Percentiles rank a stretch among this genome's conserved stretches.
These are phyloP conservation scores for Hypoxylon intermedium DNA, from an alignment of 495 filamentous ascomycete species.

Conservation along the genomic window DNA sequence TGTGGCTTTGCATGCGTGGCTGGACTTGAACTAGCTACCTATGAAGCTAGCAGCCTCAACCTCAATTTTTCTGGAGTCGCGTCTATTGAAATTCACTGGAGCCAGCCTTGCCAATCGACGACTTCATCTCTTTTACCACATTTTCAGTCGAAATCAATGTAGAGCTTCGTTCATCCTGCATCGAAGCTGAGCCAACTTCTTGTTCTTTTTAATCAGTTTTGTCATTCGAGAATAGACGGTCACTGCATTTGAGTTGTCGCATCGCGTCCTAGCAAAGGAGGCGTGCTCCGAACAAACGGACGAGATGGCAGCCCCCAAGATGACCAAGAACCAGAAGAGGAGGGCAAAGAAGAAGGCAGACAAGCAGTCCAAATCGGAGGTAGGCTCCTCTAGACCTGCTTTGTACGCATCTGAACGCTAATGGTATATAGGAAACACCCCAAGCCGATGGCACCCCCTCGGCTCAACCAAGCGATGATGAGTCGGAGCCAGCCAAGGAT, in stretches of 20 bases:
- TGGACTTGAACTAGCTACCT: constrained; percentile 6
- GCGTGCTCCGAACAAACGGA: constrained; percentile 10
- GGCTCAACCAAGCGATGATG: constrained; percentile 33
- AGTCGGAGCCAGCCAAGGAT: constrained; percentile 37
- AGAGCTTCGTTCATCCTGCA: neutral
- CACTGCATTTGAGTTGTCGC: constrained; percentile 6
- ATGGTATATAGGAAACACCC: constrained; percentile 29
- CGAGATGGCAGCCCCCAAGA: constrained; percentile 66
- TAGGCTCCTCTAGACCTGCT: constrained; percentile 24
- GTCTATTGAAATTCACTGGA: constrained; percentile 24
- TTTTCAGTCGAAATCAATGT: neutral
- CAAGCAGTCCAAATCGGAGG: constrained; percentile 66
- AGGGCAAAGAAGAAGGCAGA: constrained; percentile 90
- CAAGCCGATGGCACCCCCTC: constrained; percentile 29
- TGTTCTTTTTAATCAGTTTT: too few relatives aligned
- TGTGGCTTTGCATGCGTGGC: neutral
- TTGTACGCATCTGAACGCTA: constrained; percentile 13
- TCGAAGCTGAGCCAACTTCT: neutral
- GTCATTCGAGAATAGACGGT: neutral
- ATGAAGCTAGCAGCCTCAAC: constrained; percentile 13
- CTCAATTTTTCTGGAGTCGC: constrained; percentile 30
- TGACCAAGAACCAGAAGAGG: constrained; percentile 83
- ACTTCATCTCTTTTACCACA: constrained; percentile 4
- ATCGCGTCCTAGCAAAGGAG: constrained; percentile 10
- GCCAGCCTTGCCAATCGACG: constrained; percentile 24